phyloP scores from a whole-genome alignment of 2,329 filamentous ascomycete genomes.

The Pseudocercospora macadamiae region DNA sequence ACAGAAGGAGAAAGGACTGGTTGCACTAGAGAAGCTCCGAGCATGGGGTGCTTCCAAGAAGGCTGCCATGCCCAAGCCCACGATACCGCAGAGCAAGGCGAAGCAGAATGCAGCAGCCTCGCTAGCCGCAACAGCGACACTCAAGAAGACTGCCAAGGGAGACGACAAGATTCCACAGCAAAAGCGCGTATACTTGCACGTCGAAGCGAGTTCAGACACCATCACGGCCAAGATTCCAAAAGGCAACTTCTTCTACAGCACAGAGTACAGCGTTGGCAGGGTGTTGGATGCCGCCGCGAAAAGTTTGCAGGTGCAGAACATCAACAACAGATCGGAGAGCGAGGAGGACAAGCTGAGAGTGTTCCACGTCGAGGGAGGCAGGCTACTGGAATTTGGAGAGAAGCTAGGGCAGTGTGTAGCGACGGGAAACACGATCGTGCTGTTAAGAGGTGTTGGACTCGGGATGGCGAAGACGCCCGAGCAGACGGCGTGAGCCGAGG shows the following conservation, averaged over 20 bases:
- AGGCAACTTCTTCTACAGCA: slow-evolving; percentile 54
- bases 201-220: slow-evolving; percentile 87
- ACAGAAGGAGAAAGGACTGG: slow-evolving; percentile 66
- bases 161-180: slow-evolving; percentile 78
- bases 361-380: slow-evolving; percentile 89
- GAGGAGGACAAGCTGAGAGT: slow-evolving; percentile 82
- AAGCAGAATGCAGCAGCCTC: slow-evolving; percentile 63
- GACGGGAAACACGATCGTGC: slow-evolving; percentile 86
- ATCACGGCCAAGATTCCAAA: slow-evolving; percentile 79
- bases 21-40: slow-evolving; percentile 75
- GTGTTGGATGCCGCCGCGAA: slow-evolving; percentile 78
- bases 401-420: slow-evolving; percentile 73
- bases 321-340: slow-evolving; percentile 76
- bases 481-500: slow-evolving; percentile 22
- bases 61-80: slow-evolving; percentile 36
- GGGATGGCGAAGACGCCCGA: slow-evolving; percentile 42
- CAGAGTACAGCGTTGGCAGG: slow-evolving; percentile 86
- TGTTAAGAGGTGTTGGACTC: slow-evolving; percentile 83
- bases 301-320: slow-evolving; percentile 75
- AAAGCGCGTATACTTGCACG: slow-evolving; percentile 86
- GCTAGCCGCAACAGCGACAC: slow-evolving; percentile 69
- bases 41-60: slow-evolving; percentile 77
- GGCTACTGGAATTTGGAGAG: slow-evolving; percentile 84
- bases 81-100: slow-evolving; percentile 59
- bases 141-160: slow-evolving; percentile 89